These are phyloP conservation scores for Tulasnella sp. DNA, from an alignment of 768 basidiomycete species.

Conservation along the genomic window DNA sequence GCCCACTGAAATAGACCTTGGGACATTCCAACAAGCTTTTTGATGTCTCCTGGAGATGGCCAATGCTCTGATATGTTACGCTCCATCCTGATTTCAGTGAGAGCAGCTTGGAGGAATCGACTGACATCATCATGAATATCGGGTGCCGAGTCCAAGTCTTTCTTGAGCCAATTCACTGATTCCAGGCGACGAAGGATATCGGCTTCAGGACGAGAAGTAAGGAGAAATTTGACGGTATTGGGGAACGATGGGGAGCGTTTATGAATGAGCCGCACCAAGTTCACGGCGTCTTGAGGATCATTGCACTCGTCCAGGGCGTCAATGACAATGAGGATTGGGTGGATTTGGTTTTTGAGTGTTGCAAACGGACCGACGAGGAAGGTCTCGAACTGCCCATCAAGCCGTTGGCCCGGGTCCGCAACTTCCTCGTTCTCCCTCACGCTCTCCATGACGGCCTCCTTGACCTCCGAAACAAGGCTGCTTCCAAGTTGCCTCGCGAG, in stretches of 20 bases:
- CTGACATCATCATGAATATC: neutral
- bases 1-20: neutral
- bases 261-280: neutral
- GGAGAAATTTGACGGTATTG: neutral
- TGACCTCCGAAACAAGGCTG: neutral
- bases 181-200: neutral
- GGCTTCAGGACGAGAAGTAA: neutral
- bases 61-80: neutral
- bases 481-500: neutral
- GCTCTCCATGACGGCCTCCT: neutral
- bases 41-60: neutral
- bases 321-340: neutral
- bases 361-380: neutral
- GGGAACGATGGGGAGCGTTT: neutral
- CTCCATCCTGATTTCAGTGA: neutral
- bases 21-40: neutral
- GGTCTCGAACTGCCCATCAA: neutral
- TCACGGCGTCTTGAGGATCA: neutral
- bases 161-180: neutral
- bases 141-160: neutral
- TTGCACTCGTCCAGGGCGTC: neutral
- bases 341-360: neutral
- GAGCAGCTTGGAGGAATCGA: neutral
- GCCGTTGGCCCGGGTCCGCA: neutral
- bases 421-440: neutral